Base-by-base conservation (phyloP, 352 stramenopile species). In the Phytopythium oedochilum region DNA sequence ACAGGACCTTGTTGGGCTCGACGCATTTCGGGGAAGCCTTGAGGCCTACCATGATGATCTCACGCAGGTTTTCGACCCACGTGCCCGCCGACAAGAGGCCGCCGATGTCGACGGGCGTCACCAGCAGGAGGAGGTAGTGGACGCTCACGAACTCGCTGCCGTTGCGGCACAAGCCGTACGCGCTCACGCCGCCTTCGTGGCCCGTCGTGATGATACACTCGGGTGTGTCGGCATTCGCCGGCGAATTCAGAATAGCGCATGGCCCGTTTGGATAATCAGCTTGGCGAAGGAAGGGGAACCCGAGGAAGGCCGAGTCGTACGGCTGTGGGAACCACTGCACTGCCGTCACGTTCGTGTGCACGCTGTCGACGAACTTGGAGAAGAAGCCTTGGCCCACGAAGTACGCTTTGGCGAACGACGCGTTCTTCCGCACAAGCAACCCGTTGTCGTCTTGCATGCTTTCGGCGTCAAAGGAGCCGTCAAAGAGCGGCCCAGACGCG, bases 151-250 rank as follows among this genome's bases (percentile, higher is more conserved):
- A 75, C 43, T 71, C 67, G 23, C 57, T 65, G 9, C 57, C 63
- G 48, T 75, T 75, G 14, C 63, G 67, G 31, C 67, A 75, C 1
- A 75, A n/a, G 23, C 63, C 67, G 25, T 75, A 75, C 3, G 67
- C 53, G 44, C 67, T 75, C 10, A 75, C 60, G n/a, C 63, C 58
- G 36, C 67, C 67, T 12, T 71, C 63, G 36, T 75, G 63, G 23
- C 63, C 67, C 15, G 67, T 71, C 63, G 68, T 71, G 17, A 75
- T 17, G 36, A 75, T 69, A 18, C 66, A 75, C n/a, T 71, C 63
- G n/a, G 63, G 61, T 11, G 59, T 31, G n/a, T 57, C 57, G 22
- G 25, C 56, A 20, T 59, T 51, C 2, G 29, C 0, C 2, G 35
- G 7, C 3, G 40, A 32, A 11, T 66, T 57, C 12, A 75, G 36